Conservation (phyloP, 1,284 basidiomycete species). For the Marasmius fiardii region DNA sequence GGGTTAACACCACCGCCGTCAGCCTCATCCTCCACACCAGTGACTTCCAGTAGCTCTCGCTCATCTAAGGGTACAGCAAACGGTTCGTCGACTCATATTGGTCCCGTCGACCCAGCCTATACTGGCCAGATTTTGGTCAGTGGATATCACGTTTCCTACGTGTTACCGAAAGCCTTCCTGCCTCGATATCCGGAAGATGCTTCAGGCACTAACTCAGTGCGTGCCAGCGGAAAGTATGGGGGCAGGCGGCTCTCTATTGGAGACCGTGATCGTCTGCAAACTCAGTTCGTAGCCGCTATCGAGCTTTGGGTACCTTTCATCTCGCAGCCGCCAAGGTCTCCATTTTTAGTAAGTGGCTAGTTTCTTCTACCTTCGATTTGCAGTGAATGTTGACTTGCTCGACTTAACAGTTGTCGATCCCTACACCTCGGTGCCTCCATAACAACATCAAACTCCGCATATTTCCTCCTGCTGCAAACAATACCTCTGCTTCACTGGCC, state of each 20-base stretch:
- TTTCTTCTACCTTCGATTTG: background rate
- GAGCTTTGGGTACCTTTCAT: slow-evolving; percentile 71
- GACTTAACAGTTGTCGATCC: slow-evolving; percentile 58
- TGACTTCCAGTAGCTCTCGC: slow-evolving; percentile 17
- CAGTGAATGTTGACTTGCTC: slow-evolving; percentile 8
- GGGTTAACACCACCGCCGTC: slow-evolving; percentile 34
- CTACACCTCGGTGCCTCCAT: slow-evolving; percentile 70
- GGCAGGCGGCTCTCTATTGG: slow-evolving; percentile 50
- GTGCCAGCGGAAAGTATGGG: slow-evolving; percentile 30
- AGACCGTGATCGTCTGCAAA: slow-evolving; percentile 48
- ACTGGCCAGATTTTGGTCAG: slow-evolving; percentile 73
- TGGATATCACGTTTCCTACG: slow-evolving; percentile 71
- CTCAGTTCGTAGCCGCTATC: slow-evolving; percentile 71
- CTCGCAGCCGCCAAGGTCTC: slow-evolving; percentile 61
- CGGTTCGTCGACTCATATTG: slow-evolving; percentile 23
- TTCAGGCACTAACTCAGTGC: slow-evolving; percentile 8
- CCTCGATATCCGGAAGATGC: slow-evolving; percentile 34
- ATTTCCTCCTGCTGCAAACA: slow-evolving; percentile 48
- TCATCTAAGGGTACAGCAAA: slow-evolving; percentile 2
- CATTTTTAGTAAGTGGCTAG: slow-evolving; percentile 56
- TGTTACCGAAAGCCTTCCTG: slow-evolving; percentile 71
- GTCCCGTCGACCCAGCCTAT: slow-evolving; percentile 58
- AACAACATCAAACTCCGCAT: slow-evolving; percentile 72
- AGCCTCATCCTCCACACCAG: slow-evolving; percentile 34
- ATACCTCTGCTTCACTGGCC: slow-evolving; percentile 57